Base-by-base conservation (phyloP, 164 flowering plant genomes). In the Sedum album region DNA sequence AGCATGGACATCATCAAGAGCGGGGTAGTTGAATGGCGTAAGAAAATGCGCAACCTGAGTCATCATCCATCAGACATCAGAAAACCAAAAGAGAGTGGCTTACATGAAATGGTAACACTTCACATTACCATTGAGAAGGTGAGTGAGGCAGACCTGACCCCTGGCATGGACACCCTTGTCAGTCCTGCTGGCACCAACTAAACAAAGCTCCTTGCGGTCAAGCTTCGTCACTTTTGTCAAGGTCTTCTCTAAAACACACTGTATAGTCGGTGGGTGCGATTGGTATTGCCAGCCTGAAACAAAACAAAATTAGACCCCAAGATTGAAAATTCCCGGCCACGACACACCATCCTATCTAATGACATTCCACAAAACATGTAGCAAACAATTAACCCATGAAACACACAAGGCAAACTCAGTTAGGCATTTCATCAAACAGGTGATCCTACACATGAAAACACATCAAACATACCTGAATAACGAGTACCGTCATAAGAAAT, bases 251-350 rank as follows among this genome's bases (percentile, higher is more conserved):
- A 93, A 63, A 11, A 77, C 30, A 72, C 86, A 84, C 72, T 91
- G 98, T 69, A 93, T 67, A 20, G 98, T 93, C 51, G 96, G 95
- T n/a, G 90, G 81, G n/a, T 87, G 79, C 67, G 63, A 68, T 76
- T 91, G 98, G 78, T 85, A 93, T 73, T 91, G 98, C 98, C 98
- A 91, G 10, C 98, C 98, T 93, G 81, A 79, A 68, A n/a, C 48
- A 6, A 44, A 17, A 65, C 46, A 65, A n/a, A 31, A 65, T 41
- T 13, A 23, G 17, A 8, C n/a, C 21, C 13, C 66, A 60, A 13
- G 20, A 60, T 28, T 25, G 6, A 28, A n/a, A n/a, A 20, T 60
- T 14, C 17, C n/a, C 18, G 4, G 51, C 51, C n/a, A 46, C 4
- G 51, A 46, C 4, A 46, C 17, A n/a, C 51, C n/a, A 15, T 14